Evolutionary conservation across 2,329 filamentous ascomycete species (phyloP), one percentile per base, ranked within the genome.

Genomic region (Fusarium sp.): DNA sequence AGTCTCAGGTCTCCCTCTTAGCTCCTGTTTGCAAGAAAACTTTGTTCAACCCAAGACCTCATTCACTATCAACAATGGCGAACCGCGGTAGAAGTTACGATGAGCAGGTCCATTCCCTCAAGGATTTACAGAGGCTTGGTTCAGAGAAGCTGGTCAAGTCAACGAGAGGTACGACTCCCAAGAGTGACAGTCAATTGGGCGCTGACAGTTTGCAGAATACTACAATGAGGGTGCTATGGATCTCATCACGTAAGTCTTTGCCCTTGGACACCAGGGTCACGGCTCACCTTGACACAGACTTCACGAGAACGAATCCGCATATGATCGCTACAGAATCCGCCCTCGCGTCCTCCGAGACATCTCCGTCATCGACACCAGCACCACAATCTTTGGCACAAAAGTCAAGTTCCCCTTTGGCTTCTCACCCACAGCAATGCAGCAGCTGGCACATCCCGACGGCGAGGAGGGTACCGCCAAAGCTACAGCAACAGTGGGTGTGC

Each of bases 371-470:
- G 67, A 70, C 50, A 66, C 63, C 22, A 63, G 33, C 54, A 67
- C 69, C 50, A 61, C 60, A 22, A 63, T 66, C 29, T 66, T 72
- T 20, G 69, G 63, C 9, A 66, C 54, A 38, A 72, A 70, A 50
- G 60, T 72, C 16, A 38, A 60, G 5, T 70, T 72, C 5, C 69
- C 69, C n/a, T 69, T 71, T 18, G 69, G 69, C 45, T 72, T 72
- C 22, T 66, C 69, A 6, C 70, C 70, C 0, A 66, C 67, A 2
- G 70, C 70, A 13, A 73, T 70, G 68, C 70, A 70, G 25, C 60
- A 70, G 35, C 45, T 70, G n/a, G 70, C 70, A 1, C 67, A 70
- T 47, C 60, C 40, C 16, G 64, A 73, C 22, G 70, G 70, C 7
- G 70, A 73, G 31, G 42, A 65, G 11, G 70, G 57, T 16, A 70